Conservation (phyloP, 768 basidiomycete genomes). For the Boletus rubroflammeus region DNA sequence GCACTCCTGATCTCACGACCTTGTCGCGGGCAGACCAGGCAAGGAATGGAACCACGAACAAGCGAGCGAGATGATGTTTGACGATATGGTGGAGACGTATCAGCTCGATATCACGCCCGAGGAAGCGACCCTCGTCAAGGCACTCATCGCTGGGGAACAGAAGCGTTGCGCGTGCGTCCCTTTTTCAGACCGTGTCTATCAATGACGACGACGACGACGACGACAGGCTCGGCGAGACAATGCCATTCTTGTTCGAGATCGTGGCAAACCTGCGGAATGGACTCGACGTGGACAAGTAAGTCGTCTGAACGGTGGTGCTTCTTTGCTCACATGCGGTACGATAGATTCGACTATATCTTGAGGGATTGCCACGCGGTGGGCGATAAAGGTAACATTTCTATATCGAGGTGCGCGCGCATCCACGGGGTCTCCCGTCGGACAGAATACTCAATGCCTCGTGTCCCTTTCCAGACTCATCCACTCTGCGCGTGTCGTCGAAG, state of each 20-base stretch:
- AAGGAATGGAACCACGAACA: slow-evolving; percentile 70
- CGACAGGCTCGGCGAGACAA: slow-evolving; percentile 41
- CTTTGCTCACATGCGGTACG: background rate
- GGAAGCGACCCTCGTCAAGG: slow-evolving; percentile 66
- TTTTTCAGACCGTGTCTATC: background rate
- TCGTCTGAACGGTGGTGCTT: background rate
- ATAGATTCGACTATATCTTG: slow-evolving; percentile 78
- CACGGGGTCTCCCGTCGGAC: background rate
- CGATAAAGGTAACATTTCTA: slow-evolving; percentile 50
- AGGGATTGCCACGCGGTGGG: slow-evolving; percentile 74
- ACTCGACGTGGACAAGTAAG: slow-evolving; percentile 81
- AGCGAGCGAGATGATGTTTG: slow-evolving; percentile 81
- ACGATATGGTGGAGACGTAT: slow-evolving; percentile 58
- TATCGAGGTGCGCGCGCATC: slow-evolving; percentile 38
- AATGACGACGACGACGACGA: background rate
- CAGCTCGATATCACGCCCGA: slow-evolving; percentile 43
- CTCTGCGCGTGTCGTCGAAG: slow-evolving; percentile 70
- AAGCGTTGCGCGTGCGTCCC: slow-evolving; percentile 47
- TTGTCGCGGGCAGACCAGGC: slow-evolving; percentile 34
- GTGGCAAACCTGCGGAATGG: slow-evolving; percentile 81
- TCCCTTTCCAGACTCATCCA: slow-evolving; percentile 52
- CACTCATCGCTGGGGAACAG: slow-evolving; percentile 67
- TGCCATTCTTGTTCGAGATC: slow-evolving; percentile 78
- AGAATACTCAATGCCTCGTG: background rate
- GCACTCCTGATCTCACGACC: background rate